phyloP scores from a whole-genome alignment of 495 filamentous ascomycete species.

The Terfezia boudieri region DNA sequence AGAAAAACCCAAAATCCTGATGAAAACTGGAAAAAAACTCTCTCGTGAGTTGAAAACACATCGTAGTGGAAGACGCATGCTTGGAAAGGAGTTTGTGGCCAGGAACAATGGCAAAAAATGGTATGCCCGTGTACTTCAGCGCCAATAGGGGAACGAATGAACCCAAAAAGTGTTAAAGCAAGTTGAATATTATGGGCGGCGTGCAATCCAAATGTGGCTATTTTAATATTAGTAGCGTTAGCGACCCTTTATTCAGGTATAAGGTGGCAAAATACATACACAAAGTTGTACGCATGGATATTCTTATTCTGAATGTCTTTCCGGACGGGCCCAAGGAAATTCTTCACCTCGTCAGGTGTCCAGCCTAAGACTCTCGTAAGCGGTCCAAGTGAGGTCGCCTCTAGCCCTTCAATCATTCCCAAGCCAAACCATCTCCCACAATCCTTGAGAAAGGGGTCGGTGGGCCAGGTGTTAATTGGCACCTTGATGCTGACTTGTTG shows the following conservation, averaged over 20 bases:
- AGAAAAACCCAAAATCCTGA: too few species aligned
- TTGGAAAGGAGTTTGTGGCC: too few species aligned
- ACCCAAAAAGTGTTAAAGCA: too few species aligned
- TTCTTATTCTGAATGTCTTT: constrained; percentile 46
- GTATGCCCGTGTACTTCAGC: too few species aligned
- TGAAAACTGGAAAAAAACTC: too few species aligned
- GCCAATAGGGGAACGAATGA: too few species aligned
- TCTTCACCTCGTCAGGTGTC: constrained; percentile 40
- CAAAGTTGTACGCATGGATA: constrained; percentile 48
- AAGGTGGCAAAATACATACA: constrained; percentile 31
- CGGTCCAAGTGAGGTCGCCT: constrained; percentile 51
- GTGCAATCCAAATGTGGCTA: constrained; percentile 32
- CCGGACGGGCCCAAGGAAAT: constrained; percentile 38
- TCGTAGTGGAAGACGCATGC: too few species aligned
- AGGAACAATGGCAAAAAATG: too few species aligned
- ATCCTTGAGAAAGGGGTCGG: constrained; percentile 41
- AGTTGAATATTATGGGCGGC: not conserved
- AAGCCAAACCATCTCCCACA: constrained; percentile 74
- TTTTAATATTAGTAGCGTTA: constrained; percentile 1
- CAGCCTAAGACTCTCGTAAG: constrained; percentile 44
- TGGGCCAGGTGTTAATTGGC: constrained; percentile 60
- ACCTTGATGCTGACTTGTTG: constrained; percentile 48
- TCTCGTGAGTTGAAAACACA: too few species aligned
- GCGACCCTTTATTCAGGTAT: constrained; percentile 10
- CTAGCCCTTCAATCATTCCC: constrained; percentile 45